Evolutionary conservation across 352 stramenopile genomes (phyloP), one percentile per base, ranked within the genome.

Genomic region (Phytophthora fragariaefolia): DNA sequence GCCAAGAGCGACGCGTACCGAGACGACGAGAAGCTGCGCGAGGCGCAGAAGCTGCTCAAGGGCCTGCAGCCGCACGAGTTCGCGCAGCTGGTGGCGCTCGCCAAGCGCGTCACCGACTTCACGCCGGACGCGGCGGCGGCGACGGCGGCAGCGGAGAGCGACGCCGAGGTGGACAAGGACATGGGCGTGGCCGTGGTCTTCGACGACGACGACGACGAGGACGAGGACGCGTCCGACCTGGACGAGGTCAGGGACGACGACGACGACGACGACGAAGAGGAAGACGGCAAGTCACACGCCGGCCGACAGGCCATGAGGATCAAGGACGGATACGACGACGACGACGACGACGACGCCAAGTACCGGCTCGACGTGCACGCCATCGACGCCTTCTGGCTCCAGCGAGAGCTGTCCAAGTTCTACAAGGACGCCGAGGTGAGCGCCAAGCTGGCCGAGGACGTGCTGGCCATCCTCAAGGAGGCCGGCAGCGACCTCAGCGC

Each of bases 381-480:
- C 61, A 99, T 99, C 58, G 98, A 99, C 77, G 97, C 97, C 1
- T 98, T 99, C 79, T 99, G 97, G 91, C 78, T 99, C 2, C 97
- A 99, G 76, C 90, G 98, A 22, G 85, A 98, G 71, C 79, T 99
- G 15, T 96, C 92, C 22, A 93, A 97, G 58, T 98, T 96, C 66
- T 98, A 98, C 68, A 95, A 96, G 23, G 97, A 99, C 75, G 97
- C 97, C 1, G 91, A 98, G 55, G 83, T 96, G 45, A 98, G 91
- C 24, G 87, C 96, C 4, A 89, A 89, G 58, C 69, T 99, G 5
- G 94, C 97, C 0, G 95, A 98, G 53, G 83, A 99, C 52, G 94
- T 99, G 27, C 54, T 96, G 36, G 58, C 42, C 18, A 86, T 94
- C 34, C 32, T 96, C 10, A 82, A 81, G 38, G 85, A 95, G 57